Base-by-base conservation (phyloP, 2,329 filamentous ascomycete species). In the Stagonosporopsis cucurbitacearum region DNA sequence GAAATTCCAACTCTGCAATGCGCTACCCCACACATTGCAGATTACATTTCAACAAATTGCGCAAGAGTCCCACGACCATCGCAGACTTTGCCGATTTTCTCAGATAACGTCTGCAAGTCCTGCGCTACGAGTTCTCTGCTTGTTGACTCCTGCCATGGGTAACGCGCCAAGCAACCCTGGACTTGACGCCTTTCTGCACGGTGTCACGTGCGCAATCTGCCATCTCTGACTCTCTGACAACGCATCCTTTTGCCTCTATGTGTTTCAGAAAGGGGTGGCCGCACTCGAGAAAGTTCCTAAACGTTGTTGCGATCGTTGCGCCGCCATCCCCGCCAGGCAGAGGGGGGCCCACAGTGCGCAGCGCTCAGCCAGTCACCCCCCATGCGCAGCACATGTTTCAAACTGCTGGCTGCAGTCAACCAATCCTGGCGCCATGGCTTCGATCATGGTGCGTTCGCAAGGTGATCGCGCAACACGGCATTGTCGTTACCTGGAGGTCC, bases 331-430 rank as follows among this genome's bases (percentile, higher is more conserved):
- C 53, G 57, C 43, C 39, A 42, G 47, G 28, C 47, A 53, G 48
- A 52, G 57, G 51, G 51, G 40, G 56, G 50, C 54, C 62, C 64
- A 61, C 59, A 56, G 44, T 58, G 58, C 57, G 61, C 58, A 54
- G 60, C 60, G 61, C 61, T 63, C 63, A 70, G 64, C 68, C 68
- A 68, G 30, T 32, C 68, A 65, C 66, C 58, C 60, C 57, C 58
- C 43, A 57, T 61, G 58, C 63, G 64, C 62, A 60, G 62, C 60
- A 59, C 54, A 37, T 45, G 67, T 67, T 57, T 57, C 67, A 71
- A 68, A 72, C 67, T 55, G 58, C 58, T 52, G 64, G 57, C 64
- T 65, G 53, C 59, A 30, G 50, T 33, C 53, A 23, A 43, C 36
- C 47, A 25, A 54, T 54, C 50, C 66, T 64, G 48, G 58, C 53